Percentiles rank a stretch among this genome's conserved stretches.
Evolutionary conservation across 495 filamentous ascomycete genomes (phyloP).

Genomic region (Annulohypoxylon nitens): DNA sequence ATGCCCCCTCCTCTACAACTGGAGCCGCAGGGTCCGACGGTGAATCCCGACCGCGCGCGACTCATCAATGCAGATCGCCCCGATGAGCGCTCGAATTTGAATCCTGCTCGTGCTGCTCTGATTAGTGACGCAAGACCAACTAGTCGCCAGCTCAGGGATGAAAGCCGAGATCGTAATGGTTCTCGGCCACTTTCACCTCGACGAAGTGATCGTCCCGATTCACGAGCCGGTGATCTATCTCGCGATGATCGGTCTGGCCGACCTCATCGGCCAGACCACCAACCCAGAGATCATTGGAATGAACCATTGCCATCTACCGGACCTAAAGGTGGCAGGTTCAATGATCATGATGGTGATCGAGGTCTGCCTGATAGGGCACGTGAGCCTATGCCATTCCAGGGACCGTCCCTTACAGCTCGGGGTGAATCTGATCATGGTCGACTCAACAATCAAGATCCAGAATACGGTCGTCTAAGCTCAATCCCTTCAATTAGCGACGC

Average conservation of each 20-base stretch:
- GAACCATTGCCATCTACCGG: conserved; percentile 44
- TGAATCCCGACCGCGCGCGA: conserved; percentile 61
- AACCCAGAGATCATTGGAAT: conserved; percentile 55
- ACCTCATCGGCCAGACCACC: conserved; percentile 57
- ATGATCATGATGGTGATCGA: conserved; percentile 56
- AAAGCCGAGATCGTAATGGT: conserved; percentile 58
- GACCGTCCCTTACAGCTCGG: conserved; percentile 47
- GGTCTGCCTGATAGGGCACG: conserved; percentile 51
- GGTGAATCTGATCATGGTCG: conserved; percentile 69
- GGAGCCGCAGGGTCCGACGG: conserved; percentile 56
- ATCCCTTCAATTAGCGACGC: conserved; percentile 63
- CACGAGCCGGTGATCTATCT: conserved; percentile 54
- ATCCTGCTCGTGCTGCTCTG: conserved; percentile 70
- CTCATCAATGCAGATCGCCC: conserved; percentile 56
- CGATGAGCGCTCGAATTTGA: conserved; percentile 57
- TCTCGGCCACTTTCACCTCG: conserved; percentile 67
- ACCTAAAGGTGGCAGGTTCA: conserved; percentile 42
- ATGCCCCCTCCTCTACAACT: conserved; percentile 50
- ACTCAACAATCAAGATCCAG: conserved; percentile 70
- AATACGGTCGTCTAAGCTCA: conserved; percentile 70
- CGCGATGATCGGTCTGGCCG: conserved; percentile 62
- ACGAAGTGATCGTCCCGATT: conserved; percentile 54
- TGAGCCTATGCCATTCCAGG: conserved; percentile 52
- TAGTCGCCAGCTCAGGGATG: conserved; percentile 59
- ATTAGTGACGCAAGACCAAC: conserved; percentile 58